These are phyloP conservation scores for Aspergillus bombycis DNA, from an alignment of 2,329 filamentous ascomycete species.

Conservation along the genomic window DNA sequence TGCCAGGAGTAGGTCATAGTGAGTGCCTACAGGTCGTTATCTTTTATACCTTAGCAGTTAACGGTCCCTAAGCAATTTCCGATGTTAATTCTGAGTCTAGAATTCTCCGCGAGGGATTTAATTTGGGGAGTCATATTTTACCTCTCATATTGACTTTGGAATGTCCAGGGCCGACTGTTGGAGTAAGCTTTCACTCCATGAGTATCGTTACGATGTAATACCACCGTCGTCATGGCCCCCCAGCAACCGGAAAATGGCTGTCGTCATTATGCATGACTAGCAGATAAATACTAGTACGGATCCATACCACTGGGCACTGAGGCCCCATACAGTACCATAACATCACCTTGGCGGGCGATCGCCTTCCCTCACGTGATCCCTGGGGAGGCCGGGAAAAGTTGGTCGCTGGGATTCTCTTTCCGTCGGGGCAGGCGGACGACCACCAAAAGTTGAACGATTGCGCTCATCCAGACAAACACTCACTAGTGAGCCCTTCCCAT, in stretches of 20 bases:
- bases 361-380: neutral
- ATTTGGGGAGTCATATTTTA: neutral
- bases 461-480: neutral
- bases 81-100: neutral
- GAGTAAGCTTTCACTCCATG: neutral
- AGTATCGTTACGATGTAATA: neutral
- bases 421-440: neutral
- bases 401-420: neutral
- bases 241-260: neutral
- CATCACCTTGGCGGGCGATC: neutral
- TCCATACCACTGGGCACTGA: neutral
- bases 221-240: neutral
- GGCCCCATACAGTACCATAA: neutral
- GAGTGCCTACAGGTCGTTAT: neutral
- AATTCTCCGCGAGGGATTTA: neutral
- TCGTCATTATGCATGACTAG: conserved; percentile 1
- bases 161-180: neutral
- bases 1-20: no score
- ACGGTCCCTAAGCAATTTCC: neutral
- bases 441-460: conserved; percentile 2
- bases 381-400: neutral
- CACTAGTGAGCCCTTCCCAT: neutral
- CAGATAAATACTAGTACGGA: conserved; percentile 3
- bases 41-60: neutral
- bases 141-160: neutral